Base-by-base conservation (phyloP, 495 filamentous ascomycete species). In the Aspergillus bridgeri region DNA sequence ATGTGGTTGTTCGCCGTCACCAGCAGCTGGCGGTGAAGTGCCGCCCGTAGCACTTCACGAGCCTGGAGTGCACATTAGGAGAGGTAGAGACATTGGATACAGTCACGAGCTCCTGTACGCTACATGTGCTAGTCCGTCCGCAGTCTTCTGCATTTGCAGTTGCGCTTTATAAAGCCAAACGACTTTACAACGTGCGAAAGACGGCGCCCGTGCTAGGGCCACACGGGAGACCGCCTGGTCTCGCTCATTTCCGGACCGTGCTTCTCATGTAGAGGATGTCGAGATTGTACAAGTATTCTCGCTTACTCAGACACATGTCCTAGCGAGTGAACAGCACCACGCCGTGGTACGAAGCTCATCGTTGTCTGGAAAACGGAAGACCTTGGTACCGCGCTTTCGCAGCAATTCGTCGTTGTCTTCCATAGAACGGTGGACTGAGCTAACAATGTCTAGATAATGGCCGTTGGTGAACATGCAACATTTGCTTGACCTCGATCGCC, bases 11-110 rank as follows among this genome's bases (percentile, higher is more conserved):
- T 33, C 33, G 27, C 19, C 51, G 29, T 33, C 42, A 53, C 19
- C 38, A 17, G 29, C 51, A 53, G 33, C 38, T 53, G 27, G 51
- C 29, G 13, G 44, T 53, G 29, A 53, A 53, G 51, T 42, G 22
- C 21, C 51, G 7, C 25, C 29, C 29, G 29, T 33, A 33, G 29
- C 29, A 33, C 29, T 33, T 25, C 47, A n/a, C n/a, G n/a, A 48
- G 47, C n/a, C 47, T 25, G 25, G 47, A 49, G 47, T 17, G 20
- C 47, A 49, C 47, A 25, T 49, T 49, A n/a, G 25, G 47, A 25
- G 47, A 49, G 47, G 47, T n/a, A 49, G 47, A 49, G 15, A 19
- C 47, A 22, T 49, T 25, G 19, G 47, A 17, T 23, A 22, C 47
- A 49, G 47, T 49, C 13, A 49, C 19, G n/a, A 22, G 47, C 47